phyloP scores from a whole-genome alignment of 2,329 filamentous ascomycete species.

The Juglanconis oblonga region DNA sequence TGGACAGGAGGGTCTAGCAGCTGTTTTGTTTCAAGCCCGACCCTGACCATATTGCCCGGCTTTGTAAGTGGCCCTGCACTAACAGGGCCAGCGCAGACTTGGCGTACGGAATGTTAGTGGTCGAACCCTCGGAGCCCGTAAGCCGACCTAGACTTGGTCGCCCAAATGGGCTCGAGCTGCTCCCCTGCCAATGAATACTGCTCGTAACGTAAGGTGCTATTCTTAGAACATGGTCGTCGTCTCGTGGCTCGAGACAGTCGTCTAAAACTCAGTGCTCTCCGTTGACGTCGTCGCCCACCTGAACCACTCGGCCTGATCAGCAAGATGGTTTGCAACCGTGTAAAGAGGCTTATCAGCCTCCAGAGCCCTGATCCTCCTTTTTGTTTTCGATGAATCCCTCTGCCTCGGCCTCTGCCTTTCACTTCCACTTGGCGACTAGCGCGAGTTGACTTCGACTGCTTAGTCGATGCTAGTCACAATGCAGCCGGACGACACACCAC shows the following conservation, averaged over 20 bases:
- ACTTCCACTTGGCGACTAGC: neutral
- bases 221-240: neutral
- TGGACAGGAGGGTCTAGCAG: slow-evolving; percentile 4
- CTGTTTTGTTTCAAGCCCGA: slow-evolving; percentile 11
- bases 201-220: slow-evolving; percentile 4
- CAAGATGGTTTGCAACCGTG: neutral
- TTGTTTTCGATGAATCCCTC: neutral
- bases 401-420: neutral
- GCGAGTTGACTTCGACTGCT: neutral
- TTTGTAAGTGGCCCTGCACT: slow-evolving; percentile 11
- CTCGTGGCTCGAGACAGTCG: neutral
- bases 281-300: slow-evolving; percentile 4
- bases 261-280: neutral
- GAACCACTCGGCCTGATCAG: neutral
- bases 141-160: neutral
- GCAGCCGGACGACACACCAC: neutral
- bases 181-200: slow-evolving; percentile 3
- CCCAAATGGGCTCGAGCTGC: slow-evolving; percentile 9
- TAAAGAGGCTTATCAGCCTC: slow-evolving; percentile 3
- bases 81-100: neutral
- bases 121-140: slow-evolving; percentile 8
- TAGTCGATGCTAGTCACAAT: neutral
- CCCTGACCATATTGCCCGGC: slow-evolving; percentile 11
- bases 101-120: neutral
- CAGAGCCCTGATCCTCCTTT: neutral